Base-by-base conservation (phyloP, 176 grass and related monocot species). In the Coix lacrymajobi region DNA sequence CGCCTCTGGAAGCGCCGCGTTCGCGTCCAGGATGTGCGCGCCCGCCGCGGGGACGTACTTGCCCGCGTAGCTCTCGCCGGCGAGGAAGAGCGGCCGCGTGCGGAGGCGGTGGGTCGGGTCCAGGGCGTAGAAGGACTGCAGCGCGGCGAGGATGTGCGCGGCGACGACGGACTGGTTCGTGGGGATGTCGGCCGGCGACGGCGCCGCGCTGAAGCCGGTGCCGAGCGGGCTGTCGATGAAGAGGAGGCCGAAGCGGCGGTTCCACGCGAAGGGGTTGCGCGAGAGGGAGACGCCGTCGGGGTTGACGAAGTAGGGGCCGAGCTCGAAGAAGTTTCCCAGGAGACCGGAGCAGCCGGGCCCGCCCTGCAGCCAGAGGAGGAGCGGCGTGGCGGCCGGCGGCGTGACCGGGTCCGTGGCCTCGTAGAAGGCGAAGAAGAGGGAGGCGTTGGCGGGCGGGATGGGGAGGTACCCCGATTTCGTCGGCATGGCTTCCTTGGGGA, bases 261-360 rank as follows among this genome's bases (percentile, higher is more conserved):
- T 71, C 68, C 68, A 71, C n/a, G 68, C 68, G 68, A 44, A 71
- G 3, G 68, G 68, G 39, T 71, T 71, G 67, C 74, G 79, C 17
- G 52, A 4, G 51, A 56, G 61, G 38, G 67, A 10, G 3, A 2
- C 68, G 62, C 32, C 62, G 66, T 65, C 62, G 45, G 67, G 48
- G 48, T 26, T 66, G 80, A 89, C 62, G 32, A 92, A 70, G 69
- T 71, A 92, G 29, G 91, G 83, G 28, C 90, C 90, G 49, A 92
- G 77, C 83, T 86, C 77, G 72, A 89, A 92, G 75, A 92, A 72
- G 76, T 92, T 89, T 39, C 87, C 87, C 16, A 84, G 3, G 79
- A 92, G 85, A 39, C 83, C 69, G 28, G 90, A 89, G 77, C 79
- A 77, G 12, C 91, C 91, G 1, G 91, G 69, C 7, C 69, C 69